These are phyloP conservation scores for Aquilaria agallochum DNA, from an alignment of 441 rosid genomes.

Conservation along the genomic window DNA sequence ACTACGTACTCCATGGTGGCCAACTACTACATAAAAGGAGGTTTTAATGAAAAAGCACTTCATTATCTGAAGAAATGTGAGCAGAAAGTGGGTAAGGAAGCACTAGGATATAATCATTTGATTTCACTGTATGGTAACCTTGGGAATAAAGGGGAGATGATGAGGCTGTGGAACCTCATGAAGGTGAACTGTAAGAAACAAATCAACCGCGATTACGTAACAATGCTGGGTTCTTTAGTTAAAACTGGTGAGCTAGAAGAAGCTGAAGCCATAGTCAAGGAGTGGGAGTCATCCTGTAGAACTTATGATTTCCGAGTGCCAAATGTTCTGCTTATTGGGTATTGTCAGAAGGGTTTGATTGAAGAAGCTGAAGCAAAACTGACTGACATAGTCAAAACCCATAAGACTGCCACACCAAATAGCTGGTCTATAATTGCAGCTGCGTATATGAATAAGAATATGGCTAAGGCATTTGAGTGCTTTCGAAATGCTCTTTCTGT, in stretches of 20 bases:
- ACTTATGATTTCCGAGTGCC: slow-evolving; percentile 49
- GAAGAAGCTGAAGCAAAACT: slow-evolving; percentile 43
- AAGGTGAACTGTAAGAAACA: slow-evolving; percentile 34
- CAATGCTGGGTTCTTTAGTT: slow-evolving; percentile 37
- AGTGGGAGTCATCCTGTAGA: slow-evolving; percentile 41
- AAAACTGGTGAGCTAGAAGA: slow-evolving; percentile 44
- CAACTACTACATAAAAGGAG: slow-evolving; percentile 33
- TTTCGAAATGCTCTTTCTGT: slow-evolving; percentile 45
- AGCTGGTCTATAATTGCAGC: slow-evolving; percentile 46
- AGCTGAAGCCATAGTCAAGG: slow-evolving; percentile 33
- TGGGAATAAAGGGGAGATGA: slow-evolving; percentile 42
- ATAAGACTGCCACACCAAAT: slow-evolving; percentile 33
- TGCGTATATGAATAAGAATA: slow-evolving; percentile 30
- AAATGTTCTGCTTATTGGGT: slow-evolving; percentile 44
- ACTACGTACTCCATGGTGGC: slow-evolving; percentile 30
- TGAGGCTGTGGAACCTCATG: slow-evolving; percentile 44
- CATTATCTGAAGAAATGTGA: slow-evolving; percentile 40
- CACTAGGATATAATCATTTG: slow-evolving; percentile 39
- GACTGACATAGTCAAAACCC: slow-evolving; percentile 22
- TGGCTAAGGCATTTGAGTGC: slow-evolving; percentile 48
- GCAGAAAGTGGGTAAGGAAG: slow-evolving; percentile 25
- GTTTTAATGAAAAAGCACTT: slow-evolving; percentile 35
- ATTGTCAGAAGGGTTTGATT: slow-evolving; percentile 28
- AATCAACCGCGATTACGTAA: slow-evolving; percentile 37
- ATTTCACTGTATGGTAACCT: slow-evolving; percentile 42